These are phyloP conservation scores for Russula brevipes DNA, from an alignment of 768 basidiomycete species.

Conservation along the genomic window DNA sequence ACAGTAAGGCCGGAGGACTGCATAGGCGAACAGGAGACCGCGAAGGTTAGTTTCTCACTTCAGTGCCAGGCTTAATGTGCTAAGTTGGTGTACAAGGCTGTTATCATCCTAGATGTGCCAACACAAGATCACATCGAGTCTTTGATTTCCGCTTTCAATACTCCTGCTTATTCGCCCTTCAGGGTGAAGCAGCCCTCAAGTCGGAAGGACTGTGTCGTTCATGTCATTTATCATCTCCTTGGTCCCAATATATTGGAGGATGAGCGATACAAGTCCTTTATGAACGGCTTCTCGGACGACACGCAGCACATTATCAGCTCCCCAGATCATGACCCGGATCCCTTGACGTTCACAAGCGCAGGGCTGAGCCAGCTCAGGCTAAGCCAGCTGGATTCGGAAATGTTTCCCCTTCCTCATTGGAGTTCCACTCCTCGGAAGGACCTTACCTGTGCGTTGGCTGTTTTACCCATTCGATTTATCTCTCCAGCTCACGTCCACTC, in stretches of 20 bases:
- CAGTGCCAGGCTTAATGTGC: background rate
- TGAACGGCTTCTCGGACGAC: conserved; percentile 56
- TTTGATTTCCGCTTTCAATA: conserved; percentile 45
- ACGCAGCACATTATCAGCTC: conserved; percentile 76
- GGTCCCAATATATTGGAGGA: conserved; percentile 69
- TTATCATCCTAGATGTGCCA: conserved; percentile 71
- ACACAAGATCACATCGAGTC: conserved; percentile 50
- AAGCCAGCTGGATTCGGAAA: conserved; percentile 58
- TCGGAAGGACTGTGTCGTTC: conserved; percentile 42
- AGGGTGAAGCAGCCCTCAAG: conserved; percentile 40
- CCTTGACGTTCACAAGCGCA: conserved; percentile 67
- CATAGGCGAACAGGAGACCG: conserved; percentile 47
- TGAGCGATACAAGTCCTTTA: conserved; percentile 62
- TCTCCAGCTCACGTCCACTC: background rate
- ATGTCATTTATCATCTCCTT: conserved; percentile 64
- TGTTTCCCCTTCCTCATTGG: conserved; percentile 69
- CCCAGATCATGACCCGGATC: conserved; percentile 53
- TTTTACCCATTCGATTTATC: background rate
- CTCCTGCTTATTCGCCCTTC: conserved; percentile 45
- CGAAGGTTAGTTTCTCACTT: conserved; percentile 36
- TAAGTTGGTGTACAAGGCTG: conserved; percentile 38
- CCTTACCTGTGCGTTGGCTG: conserved; percentile 32
- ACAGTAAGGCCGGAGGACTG: conserved; percentile 58
- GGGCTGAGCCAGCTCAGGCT: conserved; percentile 70
- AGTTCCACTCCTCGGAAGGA: conserved; percentile 38